These are phyloP conservation scores for Penstemon eatonii DNA, from an alignment of 257 asterid genomes.

Conservation along the genomic window DNA sequence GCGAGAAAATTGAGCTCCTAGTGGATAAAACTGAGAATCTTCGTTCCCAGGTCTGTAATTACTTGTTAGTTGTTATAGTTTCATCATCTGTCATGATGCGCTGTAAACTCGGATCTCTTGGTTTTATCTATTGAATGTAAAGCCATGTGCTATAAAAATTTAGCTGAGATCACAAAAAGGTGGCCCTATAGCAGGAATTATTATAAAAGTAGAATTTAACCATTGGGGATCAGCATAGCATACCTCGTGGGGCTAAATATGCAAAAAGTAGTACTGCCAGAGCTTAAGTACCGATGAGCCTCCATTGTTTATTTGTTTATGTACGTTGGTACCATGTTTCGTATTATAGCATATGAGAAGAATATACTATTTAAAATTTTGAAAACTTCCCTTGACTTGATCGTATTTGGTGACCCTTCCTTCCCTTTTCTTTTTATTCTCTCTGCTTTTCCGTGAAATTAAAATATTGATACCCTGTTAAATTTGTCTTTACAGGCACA, in stretches of 20 bases:
- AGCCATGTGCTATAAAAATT: background rate
- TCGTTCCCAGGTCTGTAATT: conserved; percentile 68
- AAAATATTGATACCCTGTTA: conserved; percentile 10
- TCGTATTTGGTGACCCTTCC: background rate
- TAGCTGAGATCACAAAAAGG: background rate
- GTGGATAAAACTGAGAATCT: conserved; percentile 94
- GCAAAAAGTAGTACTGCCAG: background rate
- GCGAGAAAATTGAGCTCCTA: conserved; percentile 87
- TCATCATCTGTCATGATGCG: conserved; percentile 5
- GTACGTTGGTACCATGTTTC: background rate
- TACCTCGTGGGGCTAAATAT: background rate
- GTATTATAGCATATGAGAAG: too few species aligned
- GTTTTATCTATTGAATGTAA: conserved; percentile 5
- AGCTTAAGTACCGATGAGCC: background rate
- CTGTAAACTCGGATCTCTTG: background rate
- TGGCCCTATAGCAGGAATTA: background rate
- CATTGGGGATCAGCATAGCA: background rate
- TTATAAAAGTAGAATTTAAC: background rate
- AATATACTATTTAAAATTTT: background rate
- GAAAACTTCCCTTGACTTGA: background rate
- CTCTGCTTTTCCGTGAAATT: background rate
- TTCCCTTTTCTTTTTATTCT: background rate
- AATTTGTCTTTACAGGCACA: conserved; percentile 58
- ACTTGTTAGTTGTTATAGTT: background rate
- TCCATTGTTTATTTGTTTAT: background rate